Base-by-base conservation (phyloP, 306 rosid species). In the Cucumis melo region DNA sequence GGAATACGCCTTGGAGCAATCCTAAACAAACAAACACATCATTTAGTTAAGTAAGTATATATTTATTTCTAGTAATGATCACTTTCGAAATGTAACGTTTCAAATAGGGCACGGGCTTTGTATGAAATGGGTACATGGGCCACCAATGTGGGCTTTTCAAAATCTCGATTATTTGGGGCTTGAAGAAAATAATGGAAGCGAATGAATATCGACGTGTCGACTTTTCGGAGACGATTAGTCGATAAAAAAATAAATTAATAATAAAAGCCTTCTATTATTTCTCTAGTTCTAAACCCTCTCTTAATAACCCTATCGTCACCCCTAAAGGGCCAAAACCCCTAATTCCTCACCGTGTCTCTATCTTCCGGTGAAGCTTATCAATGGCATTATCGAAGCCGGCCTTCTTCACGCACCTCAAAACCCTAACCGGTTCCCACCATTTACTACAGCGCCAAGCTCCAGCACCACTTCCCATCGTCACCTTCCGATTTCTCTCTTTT, bases 371-470 rank as follows among this genome's bases (percentile, higher is more conserved):
- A 38, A 36, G 23, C 3, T 32, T 44, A 5, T 61, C 78, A 58
- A 88, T 93, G 98, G 93, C 98, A 36, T 87, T 93, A 70, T 89
- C 95, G 16, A 93, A 89, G 77, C 87, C 86, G 72, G 54, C 83
- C 17, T 89, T 86, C 84, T 60, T 90, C 24, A 57, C 72, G 20
- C 91, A 89, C 78, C 83, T 92, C 32, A 80, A 80, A 83, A 51
- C 88, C 85, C 71, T 85, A 15, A 54, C 84, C 75, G 81, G 36
- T 56, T 68, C 91, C 20, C 64, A 38, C 80, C 78, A 13, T 32
- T 84, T 15, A 23, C 68, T 4, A 56, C 76, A 3, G 74, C 80
- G 11, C 41, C 66, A n/a, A 0, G 38, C 75, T 0, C 48, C 82
- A 2, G 73, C 82, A 7, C 82, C 82, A 7, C 81, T 87, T 36